Evolutionary conservation across 2,329 filamentous ascomycete genomes (phyloP), one percentile per base, ranked within the genome.

Genomic region (Aspergillus thermomutatus): DNA sequence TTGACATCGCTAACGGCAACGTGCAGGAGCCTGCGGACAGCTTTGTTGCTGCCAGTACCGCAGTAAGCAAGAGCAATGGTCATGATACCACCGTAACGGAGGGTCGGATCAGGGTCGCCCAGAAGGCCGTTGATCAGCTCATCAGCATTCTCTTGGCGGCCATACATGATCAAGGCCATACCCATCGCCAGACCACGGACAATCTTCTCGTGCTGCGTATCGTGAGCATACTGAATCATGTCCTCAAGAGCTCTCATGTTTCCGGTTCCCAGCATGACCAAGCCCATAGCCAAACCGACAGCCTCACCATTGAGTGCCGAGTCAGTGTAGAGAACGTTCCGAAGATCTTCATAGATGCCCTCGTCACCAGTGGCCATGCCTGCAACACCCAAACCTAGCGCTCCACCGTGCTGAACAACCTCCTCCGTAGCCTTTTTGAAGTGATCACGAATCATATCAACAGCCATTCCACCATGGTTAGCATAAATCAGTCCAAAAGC

Each of bases 121-220:
- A 99, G 83, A 1, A 99, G 86, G 49, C 91, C 92, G 70, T 96
- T 93, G 64, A 99, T 95, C 66, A 97, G 84, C 69, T 94, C 90
- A 75, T 99, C 94, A 11, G 94, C 94, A 61, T 89, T 89, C 75
- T 99, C 94, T 77, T 97, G 92, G 58, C 92, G 89, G 49, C 89
- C 92, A 67, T 94, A 99, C 93, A 97, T 97, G 79, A 99, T 96
- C 58, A 99, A 81, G 10, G 94, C 92, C 91, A 99, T 97, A 57
- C 94, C 94, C 64, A 99, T 85, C 31, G 94, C 93, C 58, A 97
- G 85, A 71, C 94, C 94, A 50, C 94, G 91, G 25, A 99, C 92
- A 69, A 96, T 97, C 83, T 99, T 99, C 80, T 99, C 94, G 77
- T 99, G 94, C 60, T 95, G 93, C 1, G 94, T 99, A 65, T 99